phyloP scores from a whole-genome alignment of 208 protist species.

The Novymonas esmeraldas region DNA sequence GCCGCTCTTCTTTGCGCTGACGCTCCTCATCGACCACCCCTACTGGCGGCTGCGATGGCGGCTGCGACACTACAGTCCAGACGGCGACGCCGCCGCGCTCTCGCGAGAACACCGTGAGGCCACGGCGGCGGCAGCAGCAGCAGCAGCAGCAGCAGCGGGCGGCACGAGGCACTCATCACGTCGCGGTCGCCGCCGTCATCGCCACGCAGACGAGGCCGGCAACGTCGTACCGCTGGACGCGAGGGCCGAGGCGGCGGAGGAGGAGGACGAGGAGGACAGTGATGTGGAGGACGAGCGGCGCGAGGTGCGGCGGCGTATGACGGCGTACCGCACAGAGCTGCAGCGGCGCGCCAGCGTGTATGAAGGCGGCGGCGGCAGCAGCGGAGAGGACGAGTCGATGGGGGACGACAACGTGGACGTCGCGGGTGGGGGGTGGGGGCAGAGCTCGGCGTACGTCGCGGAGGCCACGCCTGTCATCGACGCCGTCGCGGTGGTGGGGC shows the following conservation, averaged over 20 bases:
- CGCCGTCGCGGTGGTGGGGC: conserved; percentile 36
- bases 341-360: not conserved
- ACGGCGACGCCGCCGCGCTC: conserved; percentile 8
- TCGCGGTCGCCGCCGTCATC: not conserved
- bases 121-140: too few species aligned
- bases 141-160: too few species aligned
- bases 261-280: conserved; percentile 24
- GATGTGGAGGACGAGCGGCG: conserved; percentile 48
- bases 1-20: conserved; percentile 35
- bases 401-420: not conserved
- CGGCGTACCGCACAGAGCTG: not conserved
- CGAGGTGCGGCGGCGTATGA: conserved; percentile 23
- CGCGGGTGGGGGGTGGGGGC: too few species aligned
- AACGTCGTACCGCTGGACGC: too few species aligned
- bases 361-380: too few species aligned
- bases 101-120: not conserved
- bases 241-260: not conserved
- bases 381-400: too few species aligned
- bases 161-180: too few species aligned
- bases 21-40: conserved; percentile 46
- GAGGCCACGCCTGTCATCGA: conserved; percentile 4
- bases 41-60: conserved; percentile 13
- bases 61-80: conserved; percentile 15
- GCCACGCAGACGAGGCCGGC: not conserved
- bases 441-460: too few species aligned